phyloP scores from a whole-genome alignment of 2,329 filamentous ascomycete genomes.

The Colletotrichum sp. region DNA sequence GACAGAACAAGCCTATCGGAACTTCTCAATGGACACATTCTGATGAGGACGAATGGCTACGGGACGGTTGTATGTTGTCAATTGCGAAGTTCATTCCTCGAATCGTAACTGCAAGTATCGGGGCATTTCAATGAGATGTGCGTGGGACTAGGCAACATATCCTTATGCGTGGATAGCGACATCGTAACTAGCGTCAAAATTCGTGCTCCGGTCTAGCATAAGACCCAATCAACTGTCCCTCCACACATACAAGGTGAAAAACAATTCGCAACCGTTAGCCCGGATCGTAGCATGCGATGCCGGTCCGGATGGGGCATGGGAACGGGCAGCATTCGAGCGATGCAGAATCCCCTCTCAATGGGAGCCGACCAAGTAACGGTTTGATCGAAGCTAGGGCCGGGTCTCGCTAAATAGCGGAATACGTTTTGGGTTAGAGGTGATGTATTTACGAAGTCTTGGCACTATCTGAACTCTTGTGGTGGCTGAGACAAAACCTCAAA shows the following conservation, averaged over 20 bases:
- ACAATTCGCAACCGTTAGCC: neutral
- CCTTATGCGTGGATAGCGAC: neutral
- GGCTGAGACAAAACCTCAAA: neutral
- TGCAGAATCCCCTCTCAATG: neutral
- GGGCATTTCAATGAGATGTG: neutral
- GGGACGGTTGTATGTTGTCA: neutral
- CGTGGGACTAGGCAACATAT: neutral
- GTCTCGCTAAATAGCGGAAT: neutral
- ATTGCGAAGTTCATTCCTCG: neutral
- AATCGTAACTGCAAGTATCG: neutral
- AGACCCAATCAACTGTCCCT: neutral
- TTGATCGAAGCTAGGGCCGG: neutral
- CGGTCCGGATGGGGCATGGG: neutral
- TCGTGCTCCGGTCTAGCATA: neutral
- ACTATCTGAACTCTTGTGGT: neutral
- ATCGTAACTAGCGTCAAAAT: neutral
- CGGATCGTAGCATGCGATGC: neutral
- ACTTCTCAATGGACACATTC: neutral
- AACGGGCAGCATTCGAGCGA: neutral
- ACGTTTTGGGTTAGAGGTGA: neutral
- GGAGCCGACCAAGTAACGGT: neutral
- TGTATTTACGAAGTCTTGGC: neutral
- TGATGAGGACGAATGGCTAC: neutral
- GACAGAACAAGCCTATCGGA: neutral
- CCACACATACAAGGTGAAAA: neutral